phyloP scores from a whole-genome alignment of 2,329 filamentous ascomycete species.

The Hortaea sp. region DNA sequence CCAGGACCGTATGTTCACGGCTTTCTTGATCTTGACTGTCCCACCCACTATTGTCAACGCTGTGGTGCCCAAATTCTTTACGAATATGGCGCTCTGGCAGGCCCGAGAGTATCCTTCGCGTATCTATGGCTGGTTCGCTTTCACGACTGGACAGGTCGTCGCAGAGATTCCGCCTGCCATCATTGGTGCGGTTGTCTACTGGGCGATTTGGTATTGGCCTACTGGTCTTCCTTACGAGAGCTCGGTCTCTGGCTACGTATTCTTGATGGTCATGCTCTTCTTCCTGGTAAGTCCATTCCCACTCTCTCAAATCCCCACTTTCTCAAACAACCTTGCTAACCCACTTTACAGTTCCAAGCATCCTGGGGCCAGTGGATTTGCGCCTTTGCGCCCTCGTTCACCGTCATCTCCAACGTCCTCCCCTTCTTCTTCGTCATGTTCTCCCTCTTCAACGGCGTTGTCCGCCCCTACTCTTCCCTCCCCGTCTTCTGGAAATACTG shows the following conservation, averaged over 20 bases:
- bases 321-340: no score
- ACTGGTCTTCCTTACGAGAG: constrained; percentile 58
- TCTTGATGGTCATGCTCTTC: constrained; percentile 69
- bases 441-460: constrained; percentile 65
- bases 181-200: constrained; percentile 57
- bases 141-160: constrained; percentile 62
- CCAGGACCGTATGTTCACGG: constrained; percentile 70
- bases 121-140: constrained; percentile 70
- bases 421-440: constrained; percentile 78
- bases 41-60: constrained; percentile 62
- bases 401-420: constrained; percentile 63
- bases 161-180: constrained; percentile 64
- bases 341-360: constrained; percentile 44
- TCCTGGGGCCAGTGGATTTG: constrained; percentile 79
- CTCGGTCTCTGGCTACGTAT: constrained; percentile 61
- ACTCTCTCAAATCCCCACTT: no score
- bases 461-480: constrained; percentile 55
- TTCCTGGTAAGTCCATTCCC: constrained; percentile 38
- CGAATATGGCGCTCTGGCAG: constrained; percentile 63
- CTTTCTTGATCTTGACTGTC: constrained; percentile 47
- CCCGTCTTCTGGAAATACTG: constrained; percentile 65
- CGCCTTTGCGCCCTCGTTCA: constrained; percentile 70
- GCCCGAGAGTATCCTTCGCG: constrained; percentile 61
- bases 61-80: constrained; percentile 68
- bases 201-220: constrained; percentile 66